A percentile compares a stretch with the other conserved stretches of the same genome.
phyloP scores from a whole-genome alignment of 768 basidiomycete genomes.

The Mycena latifolia region DNA sequence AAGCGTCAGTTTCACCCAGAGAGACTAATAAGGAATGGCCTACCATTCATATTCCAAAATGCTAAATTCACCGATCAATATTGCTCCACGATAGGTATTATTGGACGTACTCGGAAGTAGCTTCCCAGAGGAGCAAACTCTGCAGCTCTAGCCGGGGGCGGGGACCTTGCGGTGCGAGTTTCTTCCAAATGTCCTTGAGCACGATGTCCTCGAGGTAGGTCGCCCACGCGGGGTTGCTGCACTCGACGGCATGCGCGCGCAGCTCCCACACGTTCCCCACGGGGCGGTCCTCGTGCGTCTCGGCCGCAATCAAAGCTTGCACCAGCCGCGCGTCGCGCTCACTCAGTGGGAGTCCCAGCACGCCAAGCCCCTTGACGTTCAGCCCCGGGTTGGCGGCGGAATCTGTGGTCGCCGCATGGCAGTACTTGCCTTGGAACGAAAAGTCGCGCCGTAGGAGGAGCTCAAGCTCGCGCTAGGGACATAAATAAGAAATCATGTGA shows the following conservation, averaged over 20 bases:
- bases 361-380: constrained; percentile 33
- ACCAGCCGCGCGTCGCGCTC: constrained; percentile 34
- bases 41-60: constrained; percentile 33
- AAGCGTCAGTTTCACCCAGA: neutral
- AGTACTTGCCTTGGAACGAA: constrained; percentile 34
- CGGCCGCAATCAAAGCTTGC: constrained; percentile 10
- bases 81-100: neutral
- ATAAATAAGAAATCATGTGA: neutral
- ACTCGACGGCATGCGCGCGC: constrained; percentile 23
- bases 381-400: constrained; percentile 36
- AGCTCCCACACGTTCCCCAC: constrained; percentile 35
- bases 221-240: constrained; percentile 35
- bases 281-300: constrained; percentile 6
- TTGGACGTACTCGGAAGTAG: constrained; percentile 25
- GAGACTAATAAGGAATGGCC: too few species aligned
- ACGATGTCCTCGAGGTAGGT: constrained; percentile 33
- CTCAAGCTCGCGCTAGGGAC: constrained; percentile 31
- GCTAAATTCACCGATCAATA: constrained; percentile 9
- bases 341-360: constrained; percentile 34
- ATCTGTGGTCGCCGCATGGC: constrained; percentile 32
- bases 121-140: constrained; percentile 33
- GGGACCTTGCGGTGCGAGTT: constrained; percentile 29
- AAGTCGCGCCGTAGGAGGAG: constrained; percentile 34
- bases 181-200: constrained; percentile 34
- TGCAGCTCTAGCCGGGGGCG: constrained; percentile 28